These are phyloP conservation scores for Microbotryum saponariae DNA, from an alignment of 1,284 basidiomycete species.

Conservation along the genomic window DNA sequence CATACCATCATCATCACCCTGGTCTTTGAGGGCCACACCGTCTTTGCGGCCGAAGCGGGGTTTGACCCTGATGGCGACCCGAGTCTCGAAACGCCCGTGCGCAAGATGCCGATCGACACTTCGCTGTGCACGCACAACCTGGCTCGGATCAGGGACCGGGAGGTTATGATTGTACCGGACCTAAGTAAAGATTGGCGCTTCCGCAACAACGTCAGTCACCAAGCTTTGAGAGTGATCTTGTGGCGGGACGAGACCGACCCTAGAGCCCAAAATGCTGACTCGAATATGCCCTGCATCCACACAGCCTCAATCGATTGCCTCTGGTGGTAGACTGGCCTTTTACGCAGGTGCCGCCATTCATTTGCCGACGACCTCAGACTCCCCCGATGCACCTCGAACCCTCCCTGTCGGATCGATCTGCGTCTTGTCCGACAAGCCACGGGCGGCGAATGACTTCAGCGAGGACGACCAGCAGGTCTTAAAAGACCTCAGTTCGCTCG, in stretches of 20 bases:
- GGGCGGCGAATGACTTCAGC: conserved; percentile 3
- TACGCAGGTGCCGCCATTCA: conserved; percentile 18
- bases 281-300: no score
- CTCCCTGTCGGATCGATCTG: conserved; percentile 20
- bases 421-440: conserved; percentile 8
- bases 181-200: conserved; percentile 23
- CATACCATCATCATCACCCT: conserved; percentile 18
- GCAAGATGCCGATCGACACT: conserved; percentile 7
- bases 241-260: not conserved
- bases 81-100: conserved; percentile 4
- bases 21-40: conserved; percentile 18
- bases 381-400: not conserved
- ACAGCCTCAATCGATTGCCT: conserved; percentile 10
- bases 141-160: conserved; percentile 7
- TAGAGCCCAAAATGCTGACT: not conserved
- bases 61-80: conserved; percentile 11
- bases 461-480: conserved; percentile 17
- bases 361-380: not conserved
- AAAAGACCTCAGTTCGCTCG: conserved; percentile 4
- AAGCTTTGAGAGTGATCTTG: not conserved
- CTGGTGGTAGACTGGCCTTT: conserved; percentile 21
- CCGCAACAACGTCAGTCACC: conserved; percentile 6
- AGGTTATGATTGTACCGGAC: conserved; percentile 19
- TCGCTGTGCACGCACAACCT: conserved; percentile 24
- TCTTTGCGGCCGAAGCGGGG: conserved; percentile 20